Conservation (phyloP, 257 asterid genomes). For the Lantana camara region DNA sequence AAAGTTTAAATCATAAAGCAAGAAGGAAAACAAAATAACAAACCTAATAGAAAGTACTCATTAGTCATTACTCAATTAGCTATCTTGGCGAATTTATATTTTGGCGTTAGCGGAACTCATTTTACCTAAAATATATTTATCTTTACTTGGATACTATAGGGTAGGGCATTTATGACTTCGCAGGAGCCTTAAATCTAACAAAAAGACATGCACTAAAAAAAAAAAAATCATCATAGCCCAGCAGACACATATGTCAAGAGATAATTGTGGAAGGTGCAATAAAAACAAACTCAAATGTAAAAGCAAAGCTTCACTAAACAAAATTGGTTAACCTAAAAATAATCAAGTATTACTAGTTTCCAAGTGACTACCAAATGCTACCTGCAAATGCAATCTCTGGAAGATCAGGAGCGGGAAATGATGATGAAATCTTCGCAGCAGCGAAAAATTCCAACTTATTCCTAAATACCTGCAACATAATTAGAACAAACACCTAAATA, state of each 20-base stretch:
- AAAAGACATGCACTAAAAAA: neutral
- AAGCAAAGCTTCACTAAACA: conserved; percentile 4
- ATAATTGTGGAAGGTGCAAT: neutral
- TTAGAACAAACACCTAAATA: conserved; percentile 25
- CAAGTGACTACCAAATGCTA: conserved; percentile 27
- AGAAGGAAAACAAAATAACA: conserved; percentile 20
- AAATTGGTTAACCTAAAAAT: conserved; percentile 12
- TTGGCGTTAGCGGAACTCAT: conserved; percentile 8
- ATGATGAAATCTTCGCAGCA: conserved; percentile 93
- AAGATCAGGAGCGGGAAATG: conserved; percentile 88
- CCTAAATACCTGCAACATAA: conserved; percentile 72
- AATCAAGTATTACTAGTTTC: conserved; percentile 3
- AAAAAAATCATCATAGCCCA: no score
- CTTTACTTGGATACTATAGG: neutral
- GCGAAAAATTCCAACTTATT: conserved; percentile 86
- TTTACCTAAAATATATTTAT: conserved; percentile 1
- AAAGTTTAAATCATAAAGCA: neutral
- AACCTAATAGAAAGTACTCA: neutral
- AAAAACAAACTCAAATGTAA: neutral
- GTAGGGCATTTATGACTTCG: conserved; percentile 5
- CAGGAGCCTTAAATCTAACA: conserved; percentile 8
- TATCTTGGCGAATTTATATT: conserved; percentile 2
- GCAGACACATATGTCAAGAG: no score
- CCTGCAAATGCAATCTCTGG: conserved; percentile 99
- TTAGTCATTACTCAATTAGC: conserved; percentile 19